A percentile compares a stretch with the other conserved stretches of the same genome.
Conservation (phyloP, 768 basidiomycete species). For the Cyclocybe cylindracea region DNA sequence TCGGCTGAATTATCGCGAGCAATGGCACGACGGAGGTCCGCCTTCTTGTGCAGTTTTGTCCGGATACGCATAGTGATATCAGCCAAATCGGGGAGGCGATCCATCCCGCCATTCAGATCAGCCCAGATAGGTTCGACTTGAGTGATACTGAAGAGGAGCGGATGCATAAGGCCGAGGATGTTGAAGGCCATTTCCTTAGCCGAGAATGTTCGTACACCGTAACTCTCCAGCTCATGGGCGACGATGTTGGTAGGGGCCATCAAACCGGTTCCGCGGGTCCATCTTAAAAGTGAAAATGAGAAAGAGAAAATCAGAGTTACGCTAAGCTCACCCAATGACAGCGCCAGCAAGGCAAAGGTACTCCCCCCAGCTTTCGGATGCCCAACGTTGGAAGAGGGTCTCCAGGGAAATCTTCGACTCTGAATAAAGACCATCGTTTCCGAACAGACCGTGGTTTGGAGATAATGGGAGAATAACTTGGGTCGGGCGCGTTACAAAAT, state of each 20-base stretch:
- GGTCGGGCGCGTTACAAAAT: conserved; percentile 96
- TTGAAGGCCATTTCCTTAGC: conserved; percentile 99
- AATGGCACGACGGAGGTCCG: conserved; percentile 91
- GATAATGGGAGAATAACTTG: conserved; percentile 98
- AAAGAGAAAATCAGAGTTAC: not conserved
- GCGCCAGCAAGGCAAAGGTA: conserved; percentile 98
- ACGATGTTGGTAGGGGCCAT: conserved; percentile 96
- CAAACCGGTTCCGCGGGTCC: conserved; percentile 97
- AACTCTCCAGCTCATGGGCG: conserved; percentile 89
- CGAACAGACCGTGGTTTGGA: conserved; percentile 97
- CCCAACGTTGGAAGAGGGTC: conserved; percentile 98
- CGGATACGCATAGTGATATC: conserved; percentile 91
- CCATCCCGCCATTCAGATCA: conserved; percentile 98
- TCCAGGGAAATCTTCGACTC: conserved; percentile 99
- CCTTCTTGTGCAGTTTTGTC: conserved; percentile 76
- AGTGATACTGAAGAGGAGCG: conserved; percentile 97
- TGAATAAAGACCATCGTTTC: conserved; percentile 96
- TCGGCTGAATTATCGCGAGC: conserved; percentile 95
- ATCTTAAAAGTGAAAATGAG: conserved; percentile 45
- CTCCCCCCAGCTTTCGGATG: conserved; percentile 98
- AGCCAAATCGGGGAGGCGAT: conserved; percentile 91
- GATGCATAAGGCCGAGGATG: conserved; percentile 98
- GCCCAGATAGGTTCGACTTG: conserved; percentile 99
- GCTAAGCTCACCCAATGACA: conserved; percentile 81
- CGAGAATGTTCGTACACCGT: conserved; percentile 97